Percentiles rank a stretch among this genome's conserved stretches.
phyloP scores from a whole-genome alignment of 768 basidiomycete genomes.

The Leccinum olivaceopallidum region DNA sequence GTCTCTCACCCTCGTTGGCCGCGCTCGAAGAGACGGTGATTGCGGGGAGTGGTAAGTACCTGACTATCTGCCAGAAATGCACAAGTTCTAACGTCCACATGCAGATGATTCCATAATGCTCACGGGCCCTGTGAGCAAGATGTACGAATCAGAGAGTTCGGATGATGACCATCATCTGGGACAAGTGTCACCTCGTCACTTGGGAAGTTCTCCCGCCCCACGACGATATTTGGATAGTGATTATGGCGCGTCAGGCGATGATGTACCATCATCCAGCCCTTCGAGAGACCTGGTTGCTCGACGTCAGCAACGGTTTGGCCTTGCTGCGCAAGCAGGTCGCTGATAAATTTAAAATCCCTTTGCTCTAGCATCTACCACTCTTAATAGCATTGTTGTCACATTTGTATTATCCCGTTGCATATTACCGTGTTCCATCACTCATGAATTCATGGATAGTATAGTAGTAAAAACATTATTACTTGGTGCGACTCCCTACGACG shows the following conservation, averaged over 20 bases:
- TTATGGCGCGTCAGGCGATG: conserved; percentile 49
- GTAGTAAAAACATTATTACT: neutral
- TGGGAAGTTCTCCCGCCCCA: conserved; percentile 57
- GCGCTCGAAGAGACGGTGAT: conserved; percentile 31
- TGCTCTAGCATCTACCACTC: conserved; percentile 18
- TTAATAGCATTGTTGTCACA: conserved; percentile 16
- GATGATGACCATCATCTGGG: conserved; percentile 66
- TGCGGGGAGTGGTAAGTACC: conserved; percentile 35
- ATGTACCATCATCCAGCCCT: conserved; percentile 48
- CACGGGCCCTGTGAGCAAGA: neutral
- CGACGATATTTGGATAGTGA: conserved; percentile 39
- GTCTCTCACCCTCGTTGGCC: conserved; percentile 18
- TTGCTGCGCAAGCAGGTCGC: conserved; percentile 2
- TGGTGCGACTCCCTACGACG: too few relatives aligned
- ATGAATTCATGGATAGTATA: neutral
- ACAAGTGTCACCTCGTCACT: conserved; percentile 68
- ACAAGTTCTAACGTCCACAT: conserved; percentile 6
- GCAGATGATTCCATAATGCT: conserved; percentile 53
- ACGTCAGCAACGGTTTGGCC: conserved; percentile 37
- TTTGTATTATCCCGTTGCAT: conserved; percentile 28
- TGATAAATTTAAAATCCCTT: conserved; percentile 16
- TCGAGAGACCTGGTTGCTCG: conserved; percentile 45
- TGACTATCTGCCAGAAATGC: neutral
- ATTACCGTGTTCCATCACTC: conserved; percentile 15
- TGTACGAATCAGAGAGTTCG: conserved; percentile 38